Base-by-base conservation (phyloP, 352 stramenopile genomes). In the Phytophthora fragariae region DNA sequence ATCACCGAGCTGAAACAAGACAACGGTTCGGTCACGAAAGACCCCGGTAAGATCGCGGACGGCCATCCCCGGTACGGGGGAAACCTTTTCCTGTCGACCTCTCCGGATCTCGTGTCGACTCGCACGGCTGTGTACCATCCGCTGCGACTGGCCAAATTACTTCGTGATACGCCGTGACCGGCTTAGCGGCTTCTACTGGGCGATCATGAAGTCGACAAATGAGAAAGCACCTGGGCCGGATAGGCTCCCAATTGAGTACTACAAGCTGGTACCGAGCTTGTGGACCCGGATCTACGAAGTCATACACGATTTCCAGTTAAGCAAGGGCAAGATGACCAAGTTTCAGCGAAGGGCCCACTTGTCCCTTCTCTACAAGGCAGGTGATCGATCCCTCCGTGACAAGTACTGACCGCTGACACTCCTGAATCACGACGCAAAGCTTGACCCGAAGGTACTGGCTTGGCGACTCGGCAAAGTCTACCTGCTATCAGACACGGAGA, bases 381-480 rank as follows among this genome's bases (percentile, higher is more conserved):
- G 57, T 1, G 57, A 63, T 41, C 39, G 57, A 3, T 41, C 37
- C 8, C 8, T 29, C 24, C 57, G 39, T 1, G 39, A 41, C 10
- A 75, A 69, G 17, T 74, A 65, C 14, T n/a, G 67, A 8, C 67
- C 60, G 2, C 14, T 70, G 15, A 74, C 68, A 5, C 47, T 74
- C 1, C 60, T 70, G 2, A 75, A 75, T 15, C 47, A 70, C 31
- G 68, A 75, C 10, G 68, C 68, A 6, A 73, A 69, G 19, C 46
- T 68, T 2, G 54, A 33, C 1, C 58, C 67, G 3, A 69, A 63
- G 24, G 44, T 72, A 14, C 19, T 72, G 1, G 55, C 56, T 5
- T 17, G 39, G 2, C 29, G 65, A 11, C 31, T 74, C 15, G 29
- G 33, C 1, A 7, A 12, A 24, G 65, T 12, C 15, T 74, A 29